These are phyloP conservation scores for Cerioporus squamosus DNA, from an alignment of 1,284 basidiomycete species.

Conservation along the genomic window DNA sequence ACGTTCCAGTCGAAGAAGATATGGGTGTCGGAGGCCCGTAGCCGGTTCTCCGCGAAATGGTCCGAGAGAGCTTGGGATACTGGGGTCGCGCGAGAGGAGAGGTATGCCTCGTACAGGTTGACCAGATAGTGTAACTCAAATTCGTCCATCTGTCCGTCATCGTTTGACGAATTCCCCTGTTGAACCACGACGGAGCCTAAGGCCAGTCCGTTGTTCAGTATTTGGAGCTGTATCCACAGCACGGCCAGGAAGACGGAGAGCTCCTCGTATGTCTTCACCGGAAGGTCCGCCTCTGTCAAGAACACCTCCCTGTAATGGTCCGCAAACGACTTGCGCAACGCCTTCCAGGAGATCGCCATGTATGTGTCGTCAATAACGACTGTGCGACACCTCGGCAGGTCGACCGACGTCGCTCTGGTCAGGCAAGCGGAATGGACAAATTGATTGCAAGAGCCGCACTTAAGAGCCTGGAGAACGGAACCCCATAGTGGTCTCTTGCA, in stretches of 20 bases:
- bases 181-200: slow-evolving; percentile 62
- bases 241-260: slow-evolving; percentile 59
- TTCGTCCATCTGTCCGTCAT: slow-evolving; percentile 43
- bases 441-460: slow-evolving; percentile 63
- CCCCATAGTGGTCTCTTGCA: slow-evolving; percentile 81
- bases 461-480: slow-evolving; percentile 59
- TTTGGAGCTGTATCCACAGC: slow-evolving; percentile 69
- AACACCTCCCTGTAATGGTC: slow-evolving; percentile 52
- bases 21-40: slow-evolving; percentile 43
- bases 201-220: slow-evolving; percentile 67
- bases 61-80: slow-evolving; percentile 54
- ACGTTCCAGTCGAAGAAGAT: slow-evolving; percentile 72
- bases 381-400: slow-evolving; percentile 44
- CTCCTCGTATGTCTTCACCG: slow-evolving; percentile 64
- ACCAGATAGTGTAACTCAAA: slow-evolving; percentile 66
- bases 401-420: slow-evolving; percentile 23
- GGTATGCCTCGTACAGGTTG: slow-evolving; percentile 53
- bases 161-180: slow-evolving; percentile 37
- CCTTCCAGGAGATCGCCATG: slow-evolving; percentile 54
- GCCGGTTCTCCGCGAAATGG: slow-evolving; percentile 53
- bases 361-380: slow-evolving; percentile 45
- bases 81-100: slow-evolving; percentile 45
- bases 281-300: slow-evolving; percentile 48
- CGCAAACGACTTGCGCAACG: slow-evolving; percentile 58
- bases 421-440: slow-evolving; percentile 67